phyloP scores from a whole-genome alignment of 352 stramenopile species.

The Globisporangium megalacanthum region DNA sequence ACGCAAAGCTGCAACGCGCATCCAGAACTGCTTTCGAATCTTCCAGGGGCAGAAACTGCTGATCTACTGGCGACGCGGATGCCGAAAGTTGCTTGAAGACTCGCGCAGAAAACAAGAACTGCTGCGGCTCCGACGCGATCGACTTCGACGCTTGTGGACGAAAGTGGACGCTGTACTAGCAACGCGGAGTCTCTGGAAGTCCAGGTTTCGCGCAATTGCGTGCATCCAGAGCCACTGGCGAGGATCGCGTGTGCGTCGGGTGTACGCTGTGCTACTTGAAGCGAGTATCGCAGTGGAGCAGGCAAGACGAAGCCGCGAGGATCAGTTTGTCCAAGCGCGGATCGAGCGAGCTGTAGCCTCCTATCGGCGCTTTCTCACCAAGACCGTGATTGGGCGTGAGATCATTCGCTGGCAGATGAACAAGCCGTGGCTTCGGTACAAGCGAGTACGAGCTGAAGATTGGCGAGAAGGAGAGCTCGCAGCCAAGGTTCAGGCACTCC shows the following conservation, averaged over 20 bases:
- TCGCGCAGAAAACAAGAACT: conserved; percentile 11
- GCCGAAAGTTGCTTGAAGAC: conserved; percentile 21
- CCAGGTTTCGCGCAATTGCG: neutral
- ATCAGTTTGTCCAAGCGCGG: conserved; percentile 3
- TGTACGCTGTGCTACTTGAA: conserved; percentile 5
- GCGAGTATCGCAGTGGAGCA: neutral
- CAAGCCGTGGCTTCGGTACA: conserved; percentile 12
- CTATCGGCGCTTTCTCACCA: conserved; percentile 4
- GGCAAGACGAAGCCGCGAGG: neutral
- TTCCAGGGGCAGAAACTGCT: conserved; percentile 34
- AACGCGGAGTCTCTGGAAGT: conserved; percentile 6
- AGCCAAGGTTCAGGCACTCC: conserved; percentile 1
- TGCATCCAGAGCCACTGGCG: conserved; percentile 11
- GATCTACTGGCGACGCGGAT: conserved; percentile 25
- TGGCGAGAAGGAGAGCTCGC: conserved; percentile 1
- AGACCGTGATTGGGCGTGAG: neutral
- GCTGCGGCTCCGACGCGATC: conserved; percentile 2
- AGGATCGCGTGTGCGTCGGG: neutral
- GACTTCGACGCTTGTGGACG: conserved; percentile 1
- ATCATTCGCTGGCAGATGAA: conserved; percentile 14
- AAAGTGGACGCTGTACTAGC: conserved; percentile 1
- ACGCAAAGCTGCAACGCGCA: conserved; percentile 19
- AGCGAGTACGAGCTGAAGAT: neutral
- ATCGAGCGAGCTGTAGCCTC: conserved; percentile 2
- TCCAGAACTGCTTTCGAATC: conserved; percentile 39